Base-by-base conservation (phyloP, 2,329 filamentous ascomycete species). In the Calonectria hawksworthii region DNA sequence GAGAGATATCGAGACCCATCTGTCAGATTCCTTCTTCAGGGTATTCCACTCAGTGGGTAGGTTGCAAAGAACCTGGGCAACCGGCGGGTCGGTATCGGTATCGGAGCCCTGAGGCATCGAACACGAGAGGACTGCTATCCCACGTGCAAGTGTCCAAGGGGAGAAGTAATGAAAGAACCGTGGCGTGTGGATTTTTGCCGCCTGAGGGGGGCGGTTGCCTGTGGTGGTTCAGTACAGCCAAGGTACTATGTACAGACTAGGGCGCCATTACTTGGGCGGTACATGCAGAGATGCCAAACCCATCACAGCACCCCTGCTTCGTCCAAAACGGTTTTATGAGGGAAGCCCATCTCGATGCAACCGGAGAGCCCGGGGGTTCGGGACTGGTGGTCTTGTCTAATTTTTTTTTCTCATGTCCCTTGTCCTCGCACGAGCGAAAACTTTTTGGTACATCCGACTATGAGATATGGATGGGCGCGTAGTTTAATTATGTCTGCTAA, bases 141-240 rank as follows among this genome's bases (percentile, higher is more conserved):
- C 75, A 79, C 75, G 75, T 76, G 74, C 74, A 75, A 68, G 23
- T 21, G n/a, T 47, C 18, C 50, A 13, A 47, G 47, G 44, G 66
- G 56, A 61, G 54, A 61, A 44, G 47, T 28, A 41, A 50, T 11
- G 52, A 4, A 26, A 44, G 47, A 21, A 10, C n/a, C 21, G 18
- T 59, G 54, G 54, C 54, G 54, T 59, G 59, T 36, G 38, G 41
- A 32, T 47, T 47, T 30, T n/a, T 21, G 18, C 36, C 38, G 38
- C 59, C 47, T 47, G 21, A 18, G 21, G 41, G 18, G 36, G 59
- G 26, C 51, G 28, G 51, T 18, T 44, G 32, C 56, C 23, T 64
- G 18, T 32, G 59, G 59, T 44, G 38, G 59, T 23, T 44, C 34
- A 47, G 59, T 64, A 64, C 59, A 63, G 6, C 14, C 59, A 47